phyloP scores from a whole-genome alignment of 208 protist genomes.

The Trypanosoma melophagium region DNA sequence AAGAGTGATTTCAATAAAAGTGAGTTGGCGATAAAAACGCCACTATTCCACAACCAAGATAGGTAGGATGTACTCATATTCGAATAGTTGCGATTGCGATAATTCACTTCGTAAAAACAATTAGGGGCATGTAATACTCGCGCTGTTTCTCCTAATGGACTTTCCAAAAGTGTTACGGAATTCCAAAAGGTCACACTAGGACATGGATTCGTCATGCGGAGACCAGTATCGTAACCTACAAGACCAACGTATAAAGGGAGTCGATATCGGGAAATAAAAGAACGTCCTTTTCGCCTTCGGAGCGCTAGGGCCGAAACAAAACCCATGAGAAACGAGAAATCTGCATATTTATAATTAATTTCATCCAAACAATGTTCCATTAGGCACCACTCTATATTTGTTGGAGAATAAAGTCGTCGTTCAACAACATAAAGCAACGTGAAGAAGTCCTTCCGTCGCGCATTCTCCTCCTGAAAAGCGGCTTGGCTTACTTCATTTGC shows the following conservation, averaged over 20 bases:
- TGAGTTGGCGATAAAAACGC: slow-evolving; percentile 36
- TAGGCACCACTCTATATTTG: slow-evolving; percentile 59
- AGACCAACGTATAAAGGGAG: slow-evolving; percentile 69
- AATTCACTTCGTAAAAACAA: slow-evolving; percentile 56
- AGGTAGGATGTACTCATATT: slow-evolving; percentile 22
- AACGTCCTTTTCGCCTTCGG: slow-evolving; percentile 31
- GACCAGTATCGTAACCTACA: slow-evolving; percentile 64
- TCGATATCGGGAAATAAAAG: slow-evolving; percentile 44
- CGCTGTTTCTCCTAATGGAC: slow-evolving; percentile 54
- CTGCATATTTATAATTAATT: slow-evolving; percentile 76
- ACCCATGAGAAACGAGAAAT: slow-evolving; percentile 65
- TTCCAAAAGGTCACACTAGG: slow-evolving; percentile 80
- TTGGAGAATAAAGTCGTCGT: slow-evolving; percentile 30
- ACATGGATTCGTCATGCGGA: slow-evolving; percentile 46
- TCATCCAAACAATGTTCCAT: slow-evolving; percentile 78
- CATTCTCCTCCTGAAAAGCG: slow-evolving; percentile 42
- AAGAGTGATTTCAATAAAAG: slow-evolving; percentile 44
- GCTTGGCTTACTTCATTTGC: slow-evolving; percentile 35
- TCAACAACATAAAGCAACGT: slow-evolving; percentile 42
- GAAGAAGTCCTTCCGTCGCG: slow-evolving; percentile 63
- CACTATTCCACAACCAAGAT: slow-evolving; percentile 31
- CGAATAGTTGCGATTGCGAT: slow-evolving; percentile 1
- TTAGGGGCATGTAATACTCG: slow-evolving; percentile 50
- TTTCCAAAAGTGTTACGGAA: slow-evolving; percentile 56
- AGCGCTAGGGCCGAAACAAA: slow-evolving; percentile 46